Evolutionary conservation across 257 asterid species (phyloP).

Genomic region (Nicotiana attenuata): DNA sequence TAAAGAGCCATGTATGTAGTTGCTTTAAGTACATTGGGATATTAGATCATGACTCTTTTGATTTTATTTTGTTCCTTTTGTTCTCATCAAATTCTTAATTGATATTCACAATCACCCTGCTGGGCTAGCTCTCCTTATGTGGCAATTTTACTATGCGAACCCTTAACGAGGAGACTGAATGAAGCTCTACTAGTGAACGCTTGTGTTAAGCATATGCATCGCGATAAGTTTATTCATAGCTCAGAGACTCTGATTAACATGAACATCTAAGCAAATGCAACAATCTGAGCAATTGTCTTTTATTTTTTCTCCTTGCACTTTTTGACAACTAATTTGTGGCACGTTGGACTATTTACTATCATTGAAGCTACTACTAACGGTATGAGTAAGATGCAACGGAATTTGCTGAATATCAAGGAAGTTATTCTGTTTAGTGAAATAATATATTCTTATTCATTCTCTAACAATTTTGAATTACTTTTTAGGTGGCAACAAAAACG

Average conservation of each 20-base stretch:
- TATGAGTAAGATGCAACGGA: not conserved
- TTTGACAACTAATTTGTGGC: not conserved
- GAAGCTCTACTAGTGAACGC: not conserved
- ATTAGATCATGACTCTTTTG: not conserved
- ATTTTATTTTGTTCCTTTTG: not conserved
- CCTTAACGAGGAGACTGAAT: not conserved
- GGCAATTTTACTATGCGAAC: not conserved
- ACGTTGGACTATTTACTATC: not conserved
- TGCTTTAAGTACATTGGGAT: not conserved
- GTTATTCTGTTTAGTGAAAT: not conserved
- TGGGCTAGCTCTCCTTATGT: not conserved
- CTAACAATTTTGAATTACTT: constrained; percentile 9
- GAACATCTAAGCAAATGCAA: not conserved
- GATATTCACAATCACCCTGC: not conserved
- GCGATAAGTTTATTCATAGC: not conserved
- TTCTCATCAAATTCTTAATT: not conserved
- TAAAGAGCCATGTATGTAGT: not conserved
- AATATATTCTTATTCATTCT: not conserved
- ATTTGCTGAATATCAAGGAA: not conserved
- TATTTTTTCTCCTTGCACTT: not conserved
- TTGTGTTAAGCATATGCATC: not conserved
- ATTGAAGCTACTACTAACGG: not conserved
- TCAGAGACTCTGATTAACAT: not conserved
- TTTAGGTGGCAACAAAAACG: constrained; percentile 95
- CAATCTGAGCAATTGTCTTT: not conserved